Evolutionary conservation across 2,329 filamentous ascomycete genomes (phyloP).

Genomic region (Westerdykella sp.): DNA sequence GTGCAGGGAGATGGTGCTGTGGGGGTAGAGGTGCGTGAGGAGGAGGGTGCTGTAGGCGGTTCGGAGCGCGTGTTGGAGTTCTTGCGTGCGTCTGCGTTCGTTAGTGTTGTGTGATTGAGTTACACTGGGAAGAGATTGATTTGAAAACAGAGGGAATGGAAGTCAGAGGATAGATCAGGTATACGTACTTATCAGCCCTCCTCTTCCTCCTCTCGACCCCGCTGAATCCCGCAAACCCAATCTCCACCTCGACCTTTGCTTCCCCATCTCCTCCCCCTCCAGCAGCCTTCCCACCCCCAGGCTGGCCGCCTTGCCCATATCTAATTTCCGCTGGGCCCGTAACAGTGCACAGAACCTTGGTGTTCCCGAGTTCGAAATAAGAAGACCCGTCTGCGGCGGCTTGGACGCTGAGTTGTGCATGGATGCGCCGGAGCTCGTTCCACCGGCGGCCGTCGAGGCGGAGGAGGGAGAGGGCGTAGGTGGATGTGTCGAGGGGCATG

Average conservation of each 20-base stretch:
- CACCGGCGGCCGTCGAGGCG: constrained; percentile 71
- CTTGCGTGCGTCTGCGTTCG: constrained; percentile 61
- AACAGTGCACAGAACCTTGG: constrained; percentile 90
- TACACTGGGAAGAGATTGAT: no score
- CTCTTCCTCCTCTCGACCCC: constrained; percentile 77
- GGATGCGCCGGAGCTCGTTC: constrained; percentile 89
- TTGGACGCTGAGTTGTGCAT: constrained; percentile 87
- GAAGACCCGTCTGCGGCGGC: constrained; percentile 86
- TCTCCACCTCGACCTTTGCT: constrained; percentile 70
- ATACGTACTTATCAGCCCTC: constrained; percentile 68
- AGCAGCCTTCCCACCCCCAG: constrained; percentile 39
- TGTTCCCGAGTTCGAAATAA: constrained; percentile 96
- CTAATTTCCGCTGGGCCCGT: constrained; percentile 67
- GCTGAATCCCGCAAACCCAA: constrained; percentile 81
- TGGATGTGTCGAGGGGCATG: constrained; percentile 94
- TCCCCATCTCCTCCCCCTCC: constrained; percentile 45
- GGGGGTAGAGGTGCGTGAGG: constrained; percentile 82
- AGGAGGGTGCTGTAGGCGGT: constrained; percentile 71
- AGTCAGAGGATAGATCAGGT: constrained; percentile 1
- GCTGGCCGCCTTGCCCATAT: no score
- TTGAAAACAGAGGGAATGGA: no score
- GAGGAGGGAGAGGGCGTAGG: constrained; percentile 75
- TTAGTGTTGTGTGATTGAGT: neutral
- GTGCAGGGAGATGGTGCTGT: constrained; percentile 74
- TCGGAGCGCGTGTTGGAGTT: constrained; percentile 73